Evolutionary conservation across 2,329 filamentous ascomycete species (phyloP).

Genomic region (Exophiala viscosa): DNA sequence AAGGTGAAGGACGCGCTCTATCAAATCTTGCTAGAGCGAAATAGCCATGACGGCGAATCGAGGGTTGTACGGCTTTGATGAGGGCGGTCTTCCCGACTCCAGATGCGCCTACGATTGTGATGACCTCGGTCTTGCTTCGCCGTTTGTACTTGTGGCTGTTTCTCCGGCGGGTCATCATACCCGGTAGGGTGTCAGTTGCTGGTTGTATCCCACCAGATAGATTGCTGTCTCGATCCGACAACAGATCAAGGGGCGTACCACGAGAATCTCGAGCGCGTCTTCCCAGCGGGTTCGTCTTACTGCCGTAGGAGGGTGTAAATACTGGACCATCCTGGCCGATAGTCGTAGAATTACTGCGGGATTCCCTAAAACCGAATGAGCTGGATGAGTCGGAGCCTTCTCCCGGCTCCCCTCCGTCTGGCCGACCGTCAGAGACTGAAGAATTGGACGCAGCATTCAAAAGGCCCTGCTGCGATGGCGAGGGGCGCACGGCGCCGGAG

Average conservation of each 20-base stretch:
- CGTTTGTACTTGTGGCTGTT: conserved; percentile 48
- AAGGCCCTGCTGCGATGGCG: conserved; percentile 39
- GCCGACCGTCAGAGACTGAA: conserved; percentile 49
- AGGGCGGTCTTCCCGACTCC: conserved; percentile 61
- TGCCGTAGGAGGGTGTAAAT: conserved; percentile 6
- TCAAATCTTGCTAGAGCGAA: conserved; percentile 61
- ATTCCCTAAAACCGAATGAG: conserved; percentile 38
- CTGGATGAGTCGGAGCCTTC: conserved; percentile 53
- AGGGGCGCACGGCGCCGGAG: conserved; percentile 33
- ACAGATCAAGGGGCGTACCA: conserved; percentile 18
- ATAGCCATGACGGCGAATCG: conserved; percentile 57
- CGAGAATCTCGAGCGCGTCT: conserved; percentile 17
- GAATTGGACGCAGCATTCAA: conserved; percentile 52
- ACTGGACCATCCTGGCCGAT: conserved; percentile 22
- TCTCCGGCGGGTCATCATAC: conserved; percentile 40
- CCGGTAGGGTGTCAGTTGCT: conserved; percentile 31
- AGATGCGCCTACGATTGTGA: conserved; percentile 54
- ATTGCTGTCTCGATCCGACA: conserved; percentile 38
- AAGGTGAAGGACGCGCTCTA: conserved; percentile 56
- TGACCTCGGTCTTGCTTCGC: conserved; percentile 57
- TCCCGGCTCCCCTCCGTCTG: conserved; percentile 51
- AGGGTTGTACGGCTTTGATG: conserved; percentile 55
- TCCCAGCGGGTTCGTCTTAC: conserved; percentile 8
- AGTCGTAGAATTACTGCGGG: conserved; percentile 39
- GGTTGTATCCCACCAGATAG: conserved; percentile 29